phyloP scores from a whole-genome alignment of 2,329 filamentous ascomycete genomes.

The Immersiporthe knoxdaviesiana region DNA sequence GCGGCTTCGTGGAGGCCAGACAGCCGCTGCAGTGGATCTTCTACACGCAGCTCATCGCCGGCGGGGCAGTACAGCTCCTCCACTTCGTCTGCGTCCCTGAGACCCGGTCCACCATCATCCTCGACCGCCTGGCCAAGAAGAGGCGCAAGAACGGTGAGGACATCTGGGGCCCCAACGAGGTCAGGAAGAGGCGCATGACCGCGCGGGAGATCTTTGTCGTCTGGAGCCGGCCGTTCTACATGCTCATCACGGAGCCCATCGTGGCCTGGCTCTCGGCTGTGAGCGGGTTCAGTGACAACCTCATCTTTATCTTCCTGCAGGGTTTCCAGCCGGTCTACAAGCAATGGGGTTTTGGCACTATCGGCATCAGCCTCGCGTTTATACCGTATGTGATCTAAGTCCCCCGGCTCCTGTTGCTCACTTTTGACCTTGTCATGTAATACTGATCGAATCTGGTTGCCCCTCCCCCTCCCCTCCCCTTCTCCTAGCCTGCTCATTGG shows the following conservation, averaged over 20 bases:
- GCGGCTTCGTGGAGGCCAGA: constrained; percentile 32
- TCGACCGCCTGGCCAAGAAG: constrained; percentile 61
- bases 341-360: constrained; percentile 58
- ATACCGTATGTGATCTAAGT: constrained; percentile 23
- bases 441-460: background rate
- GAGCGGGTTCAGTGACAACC: constrained; percentile 71
- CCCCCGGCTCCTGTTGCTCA: background rate
- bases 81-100: constrained; percentile 58
- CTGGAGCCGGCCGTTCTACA: constrained; percentile 68
- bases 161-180: constrained; percentile 52
- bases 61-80: constrained; percentile 52
- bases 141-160: constrained; percentile 52
- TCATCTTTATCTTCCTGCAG: constrained; percentile 79
- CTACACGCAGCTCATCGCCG: constrained; percentile 64
- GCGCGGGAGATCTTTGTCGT: constrained; percentile 49
- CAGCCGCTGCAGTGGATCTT: constrained; percentile 57
- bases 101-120: constrained; percentile 59
- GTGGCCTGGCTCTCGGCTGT: constrained; percentile 71
- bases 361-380: constrained; percentile 29
- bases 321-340: constrained; percentile 69
- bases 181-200: constrained; percentile 34
- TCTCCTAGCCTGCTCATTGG: constrained; percentile 41
- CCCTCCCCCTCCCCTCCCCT: no score
- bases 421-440: constrained; percentile 22
- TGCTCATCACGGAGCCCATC: constrained; percentile 76